Conservation (phyloP, 2,329 filamentous ascomycete genomes). For the Pseudonectria foliicola region DNA sequence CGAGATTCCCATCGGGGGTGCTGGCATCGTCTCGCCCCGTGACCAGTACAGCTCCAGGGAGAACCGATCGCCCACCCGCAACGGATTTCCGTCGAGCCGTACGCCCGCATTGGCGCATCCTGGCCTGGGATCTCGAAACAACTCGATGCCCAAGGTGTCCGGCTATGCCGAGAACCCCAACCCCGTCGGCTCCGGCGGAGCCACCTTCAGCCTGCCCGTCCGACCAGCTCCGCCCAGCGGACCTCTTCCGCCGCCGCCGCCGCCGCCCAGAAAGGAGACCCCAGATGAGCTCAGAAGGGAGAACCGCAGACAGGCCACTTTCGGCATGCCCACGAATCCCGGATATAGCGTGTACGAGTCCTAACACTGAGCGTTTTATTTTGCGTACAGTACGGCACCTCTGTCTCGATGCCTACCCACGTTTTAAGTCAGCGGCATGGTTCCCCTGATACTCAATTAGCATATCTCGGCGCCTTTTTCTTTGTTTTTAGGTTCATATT, state of each 20-base stretch:
- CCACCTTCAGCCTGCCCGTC: conserved; percentile 57
- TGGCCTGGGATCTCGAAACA: conserved; percentile 46
- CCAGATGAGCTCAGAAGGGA: conserved; percentile 47
- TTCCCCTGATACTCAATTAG: conserved; percentile 19
- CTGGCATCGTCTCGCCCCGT: conserved; percentile 46
- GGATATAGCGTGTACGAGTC: conserved; percentile 26
- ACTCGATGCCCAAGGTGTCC: conserved; percentile 43
- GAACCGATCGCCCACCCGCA: conserved; percentile 46
- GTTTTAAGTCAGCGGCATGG: conserved; percentile 13
- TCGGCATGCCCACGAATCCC: conserved; percentile 40
- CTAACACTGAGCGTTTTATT: too few species aligned
- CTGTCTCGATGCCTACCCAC: conserved; percentile 9
- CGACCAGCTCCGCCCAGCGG: conserved; percentile 54
- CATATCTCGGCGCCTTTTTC: conserved; percentile 28
- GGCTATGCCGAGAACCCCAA: conserved; percentile 31
- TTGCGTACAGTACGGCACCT: not conserved
- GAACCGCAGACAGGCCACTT: conserved; percentile 46
- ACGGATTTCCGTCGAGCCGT: conserved; percentile 39
- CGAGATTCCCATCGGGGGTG: conserved; percentile 61
- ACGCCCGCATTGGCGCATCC: conserved; percentile 36
- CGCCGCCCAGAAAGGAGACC: conserved; percentile 51
- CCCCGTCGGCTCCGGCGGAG: conserved; percentile 36
- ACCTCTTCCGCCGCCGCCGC: conserved; percentile 53
- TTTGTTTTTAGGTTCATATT: conserved; percentile 13
- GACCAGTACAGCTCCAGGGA: conserved; percentile 39